These are phyloP conservation scores for Blastobotrys parvus DNA, from an alignment of 805 yeast species.

Conservation along the genomic window DNA sequence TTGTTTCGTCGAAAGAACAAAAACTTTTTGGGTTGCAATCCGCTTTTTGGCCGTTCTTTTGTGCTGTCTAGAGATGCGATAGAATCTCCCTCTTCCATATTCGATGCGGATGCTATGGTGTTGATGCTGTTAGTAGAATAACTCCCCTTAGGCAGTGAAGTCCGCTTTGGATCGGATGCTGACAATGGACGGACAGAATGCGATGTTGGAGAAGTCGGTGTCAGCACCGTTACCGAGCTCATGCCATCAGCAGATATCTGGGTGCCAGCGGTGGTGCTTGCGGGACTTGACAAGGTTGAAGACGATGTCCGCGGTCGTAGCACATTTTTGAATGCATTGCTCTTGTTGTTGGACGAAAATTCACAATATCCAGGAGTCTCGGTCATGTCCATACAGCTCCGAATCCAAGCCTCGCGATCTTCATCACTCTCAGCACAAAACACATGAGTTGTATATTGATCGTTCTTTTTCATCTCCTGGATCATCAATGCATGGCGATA, in stretches of 20 bases:
- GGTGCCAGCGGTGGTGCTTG: background rate
- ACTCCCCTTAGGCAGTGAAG: too few species aligned
- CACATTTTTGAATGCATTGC: background rate
- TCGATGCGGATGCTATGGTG: too few species aligned
- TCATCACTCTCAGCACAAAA: slow-evolving; percentile 73
- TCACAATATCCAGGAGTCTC: slow-evolving; percentile 6
- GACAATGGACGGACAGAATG: background rate
- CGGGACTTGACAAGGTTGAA: background rate
- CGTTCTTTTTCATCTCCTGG: slow-evolving; percentile 32
- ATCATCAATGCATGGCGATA: slow-evolving; percentile 50
- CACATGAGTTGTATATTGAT: slow-evolving; percentile 33
- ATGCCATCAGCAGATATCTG: background rate
- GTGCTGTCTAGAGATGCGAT: too few species aligned
- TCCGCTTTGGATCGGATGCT: too few species aligned
- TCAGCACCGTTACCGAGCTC: background rate
- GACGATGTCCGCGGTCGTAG: background rate
- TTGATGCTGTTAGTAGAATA: too few species aligned
- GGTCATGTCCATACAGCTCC: slow-evolving; percentile 30
- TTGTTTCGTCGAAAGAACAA: too few species aligned
- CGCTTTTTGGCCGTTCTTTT: too few species aligned
- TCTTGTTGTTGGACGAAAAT: background rate
- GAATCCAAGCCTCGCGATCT: slow-evolving; percentile 71
- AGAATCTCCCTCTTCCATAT: too few species aligned
- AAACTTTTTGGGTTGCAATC: too few species aligned
- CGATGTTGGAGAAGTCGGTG: background rate